Base-by-base conservation (phyloP, 2,329 filamentous ascomycete genomes). In the Pseudogymnoascus destructans region DNA sequence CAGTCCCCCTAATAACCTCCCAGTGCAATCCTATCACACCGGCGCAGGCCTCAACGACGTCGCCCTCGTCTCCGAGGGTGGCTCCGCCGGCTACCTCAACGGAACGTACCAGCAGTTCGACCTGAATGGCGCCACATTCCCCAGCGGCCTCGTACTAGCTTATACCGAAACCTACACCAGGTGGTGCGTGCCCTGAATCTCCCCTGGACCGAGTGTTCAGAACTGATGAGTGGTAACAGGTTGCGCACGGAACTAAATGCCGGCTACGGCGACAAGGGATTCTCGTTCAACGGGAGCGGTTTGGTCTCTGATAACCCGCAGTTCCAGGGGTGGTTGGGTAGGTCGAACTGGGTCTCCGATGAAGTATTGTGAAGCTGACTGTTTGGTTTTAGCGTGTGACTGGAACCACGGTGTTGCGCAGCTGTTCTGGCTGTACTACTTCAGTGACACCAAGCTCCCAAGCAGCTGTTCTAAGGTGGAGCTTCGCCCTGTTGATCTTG, bases 321-420 rank as follows among this genome's bases (percentile, higher is more conserved):
- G 11, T 61, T 55, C n/a, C 13, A 32, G 10, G 59, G 59, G 9
- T 61, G 59, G 59, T 33, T 61, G 21, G 59, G 59, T 60, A 59
- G 5, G 57, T 60, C 9, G 13, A 54, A 7, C 3, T 1, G 7
- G 21, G 1, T 11, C 9, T 13, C 11, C 1, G 6, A 9, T 15
- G 3, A 9, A 3, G 27, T 42, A 10, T 25, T 32, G 3, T n/a
- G 3, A 35, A 2, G 35, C 35, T 56, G 13, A 57, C 32, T 19
- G 6, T 27, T 3, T 60, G 15, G 11, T 59, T 56, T 36, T 46
- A 65, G 63, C 57, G 2, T 65, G 63, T 23, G 63, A 64, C 27
- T 64, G 63, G 61, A 58, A 55, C 30, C 63, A 64, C 21, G 63
- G 58, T 21, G 36, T 59, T 19, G 59, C 63, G 3, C 63, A 65